Evolutionary conservation across 2,329 filamentous ascomycete species (phyloP).

Genomic region (Byssoonygena ceratinophila): DNA sequence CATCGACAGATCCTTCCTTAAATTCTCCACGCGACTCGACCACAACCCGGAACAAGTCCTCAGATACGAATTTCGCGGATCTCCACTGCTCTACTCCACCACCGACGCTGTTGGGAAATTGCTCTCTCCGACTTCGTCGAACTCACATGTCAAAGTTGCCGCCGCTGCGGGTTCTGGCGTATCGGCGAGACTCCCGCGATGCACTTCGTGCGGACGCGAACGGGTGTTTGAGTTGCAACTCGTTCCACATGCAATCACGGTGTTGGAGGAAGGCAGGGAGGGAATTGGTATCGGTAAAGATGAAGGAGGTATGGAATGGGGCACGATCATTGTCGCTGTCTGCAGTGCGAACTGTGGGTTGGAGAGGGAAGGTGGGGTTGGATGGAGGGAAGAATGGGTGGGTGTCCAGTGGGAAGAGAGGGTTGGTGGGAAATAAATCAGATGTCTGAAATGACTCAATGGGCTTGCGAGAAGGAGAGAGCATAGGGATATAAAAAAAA

Average conservation of each 20-base stretch:
- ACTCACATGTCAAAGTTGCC: slow-evolving; percentile 20
- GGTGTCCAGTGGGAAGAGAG: slow-evolving; percentile 94
- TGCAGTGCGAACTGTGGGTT: slow-evolving; percentile 70
- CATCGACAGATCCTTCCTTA: slow-evolving; percentile 67
- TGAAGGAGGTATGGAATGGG: slow-evolving; percentile 92
- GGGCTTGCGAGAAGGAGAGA: too few relatives aligned
- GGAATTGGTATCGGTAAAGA: slow-evolving; percentile 46
- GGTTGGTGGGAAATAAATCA: slow-evolving; percentile 10
- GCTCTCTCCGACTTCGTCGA: slow-evolving; percentile 36
- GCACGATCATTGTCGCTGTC: slow-evolving; percentile 76
- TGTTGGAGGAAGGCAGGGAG: slow-evolving; percentile 65
- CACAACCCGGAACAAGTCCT: slow-evolving; percentile 78
- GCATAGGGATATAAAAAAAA: too few relatives aligned
- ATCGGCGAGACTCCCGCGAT: slow-evolving; percentile 55
- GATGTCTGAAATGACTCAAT: not conserved
- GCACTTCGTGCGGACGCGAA: slow-evolving; percentile 60
- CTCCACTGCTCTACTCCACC: slow-evolving; percentile 69
- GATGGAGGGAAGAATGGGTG: slow-evolving; percentile 90
- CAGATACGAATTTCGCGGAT: slow-evolving; percentile 64
- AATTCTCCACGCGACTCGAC: slow-evolving; percentile 64
- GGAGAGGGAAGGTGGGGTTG: slow-evolving; percentile 51
- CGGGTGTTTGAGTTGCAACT: slow-evolving; percentile 88
- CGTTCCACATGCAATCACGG: slow-evolving; percentile 77
- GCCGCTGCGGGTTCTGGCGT: slow-evolving; percentile 17
- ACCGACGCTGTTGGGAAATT: slow-evolving; percentile 61